Conservation (phyloP, 345 rosid genomes). For the Acer negundo region DNA sequence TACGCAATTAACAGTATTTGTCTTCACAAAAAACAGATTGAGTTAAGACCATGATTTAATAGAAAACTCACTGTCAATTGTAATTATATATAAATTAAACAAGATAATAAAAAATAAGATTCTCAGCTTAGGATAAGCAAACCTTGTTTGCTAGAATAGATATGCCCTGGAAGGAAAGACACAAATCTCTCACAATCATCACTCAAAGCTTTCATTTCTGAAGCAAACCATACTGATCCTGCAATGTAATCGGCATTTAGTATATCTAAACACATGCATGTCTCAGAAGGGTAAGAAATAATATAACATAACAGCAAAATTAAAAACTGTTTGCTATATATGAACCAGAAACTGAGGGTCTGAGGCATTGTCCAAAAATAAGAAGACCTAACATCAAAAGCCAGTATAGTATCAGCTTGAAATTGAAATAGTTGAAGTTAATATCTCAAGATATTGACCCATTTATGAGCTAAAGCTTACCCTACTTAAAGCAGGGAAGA, state of each 20-base stretch:
- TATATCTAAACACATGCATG: conserved; percentile 11
- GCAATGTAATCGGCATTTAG: conserved; percentile 20
- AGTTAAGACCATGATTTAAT: not conserved
- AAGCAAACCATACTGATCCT: conserved; percentile 92
- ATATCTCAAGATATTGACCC: not conserved
- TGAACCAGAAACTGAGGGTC: conserved; percentile 7
- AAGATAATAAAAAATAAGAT: not conserved
- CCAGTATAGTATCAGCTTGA: not conserved
- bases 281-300: not conserved
- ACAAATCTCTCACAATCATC: conserved; percentile 84
- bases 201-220: conserved; percentile 91
- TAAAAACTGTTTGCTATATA: not conserved
- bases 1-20: not conserved
- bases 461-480: not conserved
- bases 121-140: conserved; percentile 20
- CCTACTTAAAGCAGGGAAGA: not conserved
- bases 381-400: not conserved
- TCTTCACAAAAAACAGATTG: not conserved
- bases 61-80: not conserved
- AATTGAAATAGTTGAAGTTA: not conserved
- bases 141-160: conserved; percentile 94
- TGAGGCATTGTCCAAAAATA: not conserved
- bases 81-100: not conserved
- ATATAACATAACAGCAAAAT: not conserved
- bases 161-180: conserved; percentile 72